Evolutionary conservation across 306 rosid species (phyloP), one percentile per base, ranked within the genome.

Genomic region (Chamaecrista fasciculata): DNA sequence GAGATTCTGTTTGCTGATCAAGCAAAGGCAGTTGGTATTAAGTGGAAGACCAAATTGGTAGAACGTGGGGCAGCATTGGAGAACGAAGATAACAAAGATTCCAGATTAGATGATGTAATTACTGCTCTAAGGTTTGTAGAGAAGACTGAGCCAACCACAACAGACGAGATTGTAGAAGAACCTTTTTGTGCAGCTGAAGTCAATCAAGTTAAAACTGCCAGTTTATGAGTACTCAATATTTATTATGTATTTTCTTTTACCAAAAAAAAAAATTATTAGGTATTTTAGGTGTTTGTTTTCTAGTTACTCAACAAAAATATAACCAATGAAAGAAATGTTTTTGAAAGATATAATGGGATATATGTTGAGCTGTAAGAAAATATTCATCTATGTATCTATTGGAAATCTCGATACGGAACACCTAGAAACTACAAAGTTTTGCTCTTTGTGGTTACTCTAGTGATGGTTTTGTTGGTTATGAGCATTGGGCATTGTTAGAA

Each of bases 1-100:
- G 78, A 83, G 71, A 16, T 49, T 72, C 69, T 84, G 71, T 91
- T 94, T 77, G 80, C 96, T 9, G 88, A 88, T 75, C 99, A 94
- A 76, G 97, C 96, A 3, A 85, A 87, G 67, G 90, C 86, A 1
- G 76, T 79, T 33, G 85, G 88, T 68, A 51, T 81, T 55, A 81
- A 82, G 8, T 66, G 83, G 82, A 85, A 83, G 79, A 79, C 81
- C 40, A 73, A 85, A 46, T 74, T 75, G 72, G 69, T 67, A 3
- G 78, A 87, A 75, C 15, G 64, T 48, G 46, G 74, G 46, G 77
- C 57, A 31, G 56, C 74, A 66, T 11, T 31, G 55, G 67, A 49
- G 29, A 36, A 25, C 11, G 42, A 50, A 70, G 81, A 80, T 60
- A 63, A 51, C 5, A 81, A 72, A 48, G 79, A 43, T 24, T 44